Evolutionary conservation across 2,329 filamentous ascomycete genomes (phyloP), one percentile per base, ranked within the genome.

Genomic region (Penicillium sp.): DNA sequence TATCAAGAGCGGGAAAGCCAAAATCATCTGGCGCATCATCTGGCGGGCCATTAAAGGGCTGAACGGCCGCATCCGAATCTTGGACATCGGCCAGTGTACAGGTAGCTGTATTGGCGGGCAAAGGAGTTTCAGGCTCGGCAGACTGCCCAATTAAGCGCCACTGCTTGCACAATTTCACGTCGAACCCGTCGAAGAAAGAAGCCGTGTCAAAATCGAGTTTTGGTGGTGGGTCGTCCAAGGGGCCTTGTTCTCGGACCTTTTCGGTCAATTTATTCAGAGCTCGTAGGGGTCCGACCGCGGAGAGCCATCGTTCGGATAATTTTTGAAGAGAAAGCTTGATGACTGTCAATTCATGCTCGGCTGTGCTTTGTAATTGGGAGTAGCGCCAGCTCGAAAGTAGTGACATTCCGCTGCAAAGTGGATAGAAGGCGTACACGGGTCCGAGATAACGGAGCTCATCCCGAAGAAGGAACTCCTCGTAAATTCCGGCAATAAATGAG

Each of bases 351-450:
- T 69, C 68, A 57, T 70, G 65, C 33, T 71, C 68, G 13, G 69
- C 68, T 2, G 59, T 68, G 8, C 52, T 62, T 58, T 71, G 65
- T 1, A 77, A 66, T 7, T 73, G 71, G 7, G 71, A 59, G 45
- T 78, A 76, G 6, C 75, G 72, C 59, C 72, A 78, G 54, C 73
- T 75, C 2, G 77, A 78, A 0, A 79, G 71, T n/a, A 78, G 71
- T 0, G 76, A 71, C 37, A 79, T 68, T 0, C 78, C 78, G 2
- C 78, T 76, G 13, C 74, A 75, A 3, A 79, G 69, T 16, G 75
- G 75, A 55, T 79, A 79, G 62, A 80, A 79, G 4, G 78, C 76
- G 57, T 76, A 79, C 4, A 78, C 76, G 0, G 78, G 76, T 0
- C 77, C 78, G 0, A 79, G 65, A 28, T 75, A 78, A 25, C 75